A percentile compares a stretch with the other conserved stretches of the same genome.
Conservation (phyloP, 2,329 filamentous ascomycete species). For the Nothopassalora personata region DNA sequence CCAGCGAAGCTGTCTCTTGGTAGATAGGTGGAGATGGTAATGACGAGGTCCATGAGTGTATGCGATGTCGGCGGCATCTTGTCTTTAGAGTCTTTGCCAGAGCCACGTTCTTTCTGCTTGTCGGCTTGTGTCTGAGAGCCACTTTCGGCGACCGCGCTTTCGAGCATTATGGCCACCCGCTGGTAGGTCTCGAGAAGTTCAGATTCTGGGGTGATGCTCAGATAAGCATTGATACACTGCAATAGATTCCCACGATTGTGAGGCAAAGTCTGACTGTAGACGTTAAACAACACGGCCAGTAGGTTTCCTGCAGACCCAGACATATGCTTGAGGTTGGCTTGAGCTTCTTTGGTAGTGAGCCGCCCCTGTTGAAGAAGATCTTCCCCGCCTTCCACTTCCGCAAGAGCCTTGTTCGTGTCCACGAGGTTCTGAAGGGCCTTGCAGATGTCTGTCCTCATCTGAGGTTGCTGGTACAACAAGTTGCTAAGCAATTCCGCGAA, state of each 20-base stretch:
- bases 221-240: slow-evolving; percentile 88
- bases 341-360: slow-evolving; percentile 67
- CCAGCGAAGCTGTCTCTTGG: slow-evolving; percentile 77
- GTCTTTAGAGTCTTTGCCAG: slow-evolving; percentile 49
- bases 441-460: slow-evolving; percentile 82
- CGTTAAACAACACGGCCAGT: slow-evolving; percentile 95
- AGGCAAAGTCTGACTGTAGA: slow-evolving; percentile 92
- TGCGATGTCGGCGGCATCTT: slow-evolving; percentile 88
- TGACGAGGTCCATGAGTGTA: slow-evolving; percentile 93
- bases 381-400: slow-evolving; percentile 61
- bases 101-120: slow-evolving; percentile 51
- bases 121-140: slow-evolving; percentile 58
- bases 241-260: slow-evolving; percentile 87
- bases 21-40: slow-evolving; percentile 91
- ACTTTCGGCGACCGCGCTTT: slow-evolving; percentile 58
- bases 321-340: slow-evolving; percentile 76
- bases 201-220: slow-evolving; percentile 61
- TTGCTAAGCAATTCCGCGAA: slow-evolving; percentile 91
- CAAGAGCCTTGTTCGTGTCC: slow-evolving; percentile 82
- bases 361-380: slow-evolving; percentile 73
- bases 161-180: slow-evolving; percentile 78
- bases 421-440: slow-evolving; percentile 78
- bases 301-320: slow-evolving; percentile 78
- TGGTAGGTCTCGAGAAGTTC: slow-evolving; percentile 86
- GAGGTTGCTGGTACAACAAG: slow-evolving; percentile 84